A percentile compares a stretch with the other conserved stretches of the same genome.
phyloP scores from a whole-genome alignment of 2,329 filamentous ascomycete genomes.

The Spiromastix sp. region DNA sequence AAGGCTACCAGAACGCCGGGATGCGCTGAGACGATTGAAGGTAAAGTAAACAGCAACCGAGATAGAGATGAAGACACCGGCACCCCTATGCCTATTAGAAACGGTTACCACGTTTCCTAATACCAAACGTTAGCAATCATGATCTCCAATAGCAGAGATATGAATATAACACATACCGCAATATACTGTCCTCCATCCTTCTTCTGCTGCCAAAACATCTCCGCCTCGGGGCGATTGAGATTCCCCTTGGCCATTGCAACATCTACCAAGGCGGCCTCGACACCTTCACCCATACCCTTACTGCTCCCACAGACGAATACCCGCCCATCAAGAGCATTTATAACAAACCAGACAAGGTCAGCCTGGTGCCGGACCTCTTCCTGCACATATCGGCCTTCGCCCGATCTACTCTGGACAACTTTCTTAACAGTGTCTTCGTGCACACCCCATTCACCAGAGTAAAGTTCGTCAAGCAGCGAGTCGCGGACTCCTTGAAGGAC shows the following conservation, averaged over 20 bases:
- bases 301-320: slow-evolving; percentile 94
- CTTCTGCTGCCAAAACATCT: slow-evolving; percentile 84
- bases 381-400: slow-evolving; percentile 85
- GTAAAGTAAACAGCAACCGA: no score
- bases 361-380: slow-evolving; percentile 87
- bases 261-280: slow-evolving; percentile 76
- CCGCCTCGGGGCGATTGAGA: slow-evolving; percentile 68
- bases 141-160: no score
- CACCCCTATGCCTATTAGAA: no score
- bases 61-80: no score
- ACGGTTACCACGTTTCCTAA: no score
- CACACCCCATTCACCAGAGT: slow-evolving; percentile 91
- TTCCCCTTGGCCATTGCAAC: slow-evolving; percentile 91
- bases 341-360: slow-evolving; percentile 96
- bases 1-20: no score
- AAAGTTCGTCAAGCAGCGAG: slow-evolving; percentile 87
- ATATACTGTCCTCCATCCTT: slow-evolving; percentile 91
- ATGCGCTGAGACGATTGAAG: no score
- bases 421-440: slow-evolving; percentile 80
- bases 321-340: slow-evolving; percentile 90
- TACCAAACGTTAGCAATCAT: no score
- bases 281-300: slow-evolving; percentile 95
- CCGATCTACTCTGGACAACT: slow-evolving; percentile 64
- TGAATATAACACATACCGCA: slow-evolving; percentile 56
- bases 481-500: slow-evolving; percentile 91